Base-by-base conservation (phyloP, 805 yeast species). In the Lipomyces yamanashiensis region DNA sequence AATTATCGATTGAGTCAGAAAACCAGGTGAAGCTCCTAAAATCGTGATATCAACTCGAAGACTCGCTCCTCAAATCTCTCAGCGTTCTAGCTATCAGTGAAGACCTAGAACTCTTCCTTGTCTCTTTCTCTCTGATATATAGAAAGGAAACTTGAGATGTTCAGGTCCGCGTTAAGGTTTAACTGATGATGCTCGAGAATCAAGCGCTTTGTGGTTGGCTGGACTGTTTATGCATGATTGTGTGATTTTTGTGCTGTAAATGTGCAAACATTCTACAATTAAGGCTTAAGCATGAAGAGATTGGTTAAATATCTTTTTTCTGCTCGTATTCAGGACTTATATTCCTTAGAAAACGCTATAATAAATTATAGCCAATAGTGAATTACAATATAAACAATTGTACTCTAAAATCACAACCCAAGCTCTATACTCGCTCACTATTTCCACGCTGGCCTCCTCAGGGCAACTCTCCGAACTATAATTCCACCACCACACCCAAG, bases 181-280 rank as follows among this genome's bases (percentile, higher is more conserved):
- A n/a, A 15, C 12, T n/a, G 19, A 33, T 49, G 23, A 7, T 10
- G 13, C 41, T n/a, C 41, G 34, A 15, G 41, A 49, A 49, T 39
- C 54, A 40, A 23, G 54, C 28, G 54, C 15, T 33, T 47, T 23
- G 60, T 56, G 60, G 60, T 59, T 52, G 62, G 62, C 40, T 47
- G 53, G 53, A 6, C 45, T 9, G 36, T 28, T 57, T 28, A 12
- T 4, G 49, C n/a, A 9, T 41, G 8, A 39, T 37, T 4, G 33
- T 23, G 49, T 12, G 23, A 34, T n/a, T n/a, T 49, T 12, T 43
- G 21, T 57, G 34, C 19, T 40, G 10, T 49, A 28, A 12, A 17
- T 37, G 41, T 3, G 21, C n/a, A 23, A 7, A 6, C 7, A 15
- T 23, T n/a, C 1, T 17, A 7, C 17, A 15, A 39, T 45, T 45